Evolutionary conservation across 1,284 basidiomycete species (phyloP).

Genomic region (Amylostereum areolatum): DNA sequence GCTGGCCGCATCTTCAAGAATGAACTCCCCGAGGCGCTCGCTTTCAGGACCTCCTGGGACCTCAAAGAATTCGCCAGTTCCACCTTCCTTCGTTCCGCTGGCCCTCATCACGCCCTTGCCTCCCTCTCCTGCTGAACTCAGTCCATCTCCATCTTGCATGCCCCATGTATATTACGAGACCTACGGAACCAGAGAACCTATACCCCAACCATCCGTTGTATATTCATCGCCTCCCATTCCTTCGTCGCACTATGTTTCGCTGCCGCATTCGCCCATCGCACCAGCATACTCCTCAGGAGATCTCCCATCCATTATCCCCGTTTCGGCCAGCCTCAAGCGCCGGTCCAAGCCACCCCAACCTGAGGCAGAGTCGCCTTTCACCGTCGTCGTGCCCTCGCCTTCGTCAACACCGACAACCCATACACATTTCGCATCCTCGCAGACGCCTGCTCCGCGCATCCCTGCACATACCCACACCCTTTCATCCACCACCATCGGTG

Average conservation of each 20-base stretch:
- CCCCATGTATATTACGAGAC: slow-evolving; percentile 16
- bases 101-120: slow-evolving; percentile 18
- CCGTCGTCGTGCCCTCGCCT: slow-evolving; percentile 9
- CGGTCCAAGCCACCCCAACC: background rate
- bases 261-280: background rate
- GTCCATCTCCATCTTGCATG: background rate
- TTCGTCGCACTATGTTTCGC: slow-evolving; percentile 6
- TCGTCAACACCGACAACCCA: slow-evolving; percentile 12
- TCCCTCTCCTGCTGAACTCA: slow-evolving; percentile 10
- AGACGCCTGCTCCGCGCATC: background rate
- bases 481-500: slow-evolving; percentile 22
- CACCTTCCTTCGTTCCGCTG: slow-evolving; percentile 19
- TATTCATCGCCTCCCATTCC: slow-evolving; percentile 3
- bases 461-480: background rate
- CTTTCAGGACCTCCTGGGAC: slow-evolving; percentile 29
- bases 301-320: slow-evolving; percentile 6
- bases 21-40: slow-evolving; percentile 29
- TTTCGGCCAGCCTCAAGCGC: slow-evolving; percentile 5
- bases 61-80: slow-evolving; percentile 15
- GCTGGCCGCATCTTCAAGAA: slow-evolving; percentile 1
- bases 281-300: slow-evolving; percentile 5
- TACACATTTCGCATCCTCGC: slow-evolving; percentile 9
- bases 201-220: slow-evolving; percentile 9
- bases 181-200: slow-evolving; percentile 6
- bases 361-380: slow-evolving; percentile 3